Evolutionary conservation across 2,329 filamentous ascomycete species (phyloP), one percentile per base, ranked within the genome.

Genomic region (Fusarium zealandicum): DNA sequence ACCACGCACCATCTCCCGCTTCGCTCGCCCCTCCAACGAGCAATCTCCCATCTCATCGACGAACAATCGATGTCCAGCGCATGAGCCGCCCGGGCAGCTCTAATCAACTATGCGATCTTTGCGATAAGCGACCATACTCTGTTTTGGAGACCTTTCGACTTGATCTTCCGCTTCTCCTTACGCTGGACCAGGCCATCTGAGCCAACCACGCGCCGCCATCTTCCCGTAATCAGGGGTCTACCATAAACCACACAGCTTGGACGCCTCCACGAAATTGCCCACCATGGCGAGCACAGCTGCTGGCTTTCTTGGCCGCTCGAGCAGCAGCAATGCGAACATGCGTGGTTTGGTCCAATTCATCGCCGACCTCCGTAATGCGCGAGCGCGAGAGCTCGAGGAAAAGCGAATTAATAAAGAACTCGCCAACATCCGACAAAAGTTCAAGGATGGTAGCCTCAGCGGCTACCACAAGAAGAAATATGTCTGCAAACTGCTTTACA

Each of bases 391-490:
- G 74, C 79, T 99, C 60, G 95, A 99, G 75, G 95, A 99, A 81
- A 99, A 99, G 83, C 86, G 95, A 72, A 98, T 99, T 80, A 99
- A 99, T 77, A 99, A 99, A 80, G 95, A 99, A 79, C 79, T 99
- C 74, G 95, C 95, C 72, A 99, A 99, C 72, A 99, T 99, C 74
- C 87, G 88, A 70, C 92, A 97, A 78, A 98, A 98, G 78, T 99
- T 98, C 81, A 96, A 96, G 83, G 90, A 95, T 74, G 93, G 92
- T 62, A 95, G 84, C 71, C 80, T 99, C 53, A 96, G 89, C 72
- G 96, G 95, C 64, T 99, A 99, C 73, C 92, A 97, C 81, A 97
- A 96, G 82, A 99, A 99, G 84, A 99, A 99, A 90, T 99, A 99
- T 73, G 95, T 99, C 65, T 99, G 95, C 90, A 99, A 99, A 87